Conservation (phyloP, 352 stramenopile species). For the Pythium aquatile region DNA sequence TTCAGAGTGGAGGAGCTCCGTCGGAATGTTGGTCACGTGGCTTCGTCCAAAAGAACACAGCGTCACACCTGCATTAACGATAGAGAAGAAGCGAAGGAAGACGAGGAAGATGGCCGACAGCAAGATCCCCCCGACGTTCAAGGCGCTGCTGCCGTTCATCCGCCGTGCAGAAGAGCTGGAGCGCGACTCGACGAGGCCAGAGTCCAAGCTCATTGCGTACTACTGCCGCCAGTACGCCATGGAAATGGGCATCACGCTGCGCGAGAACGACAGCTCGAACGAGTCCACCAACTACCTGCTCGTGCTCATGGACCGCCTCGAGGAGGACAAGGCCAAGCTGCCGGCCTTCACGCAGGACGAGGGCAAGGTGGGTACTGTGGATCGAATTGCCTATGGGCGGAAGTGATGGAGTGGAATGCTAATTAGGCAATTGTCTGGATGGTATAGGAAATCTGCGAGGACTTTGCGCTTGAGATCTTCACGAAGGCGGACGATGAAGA, state of each 20-base stretch:
- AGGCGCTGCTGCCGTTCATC: conserved; percentile 93
- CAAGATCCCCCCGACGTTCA: conserved; percentile 92
- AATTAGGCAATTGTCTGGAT: not conserved
- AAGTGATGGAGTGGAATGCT: not conserved
- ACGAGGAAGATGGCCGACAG: conserved; percentile 45
- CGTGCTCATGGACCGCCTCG: conserved; percentile 88
- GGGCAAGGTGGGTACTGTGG: conserved; percentile 58
- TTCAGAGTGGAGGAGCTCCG: conserved; percentile 14
- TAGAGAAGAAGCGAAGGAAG: conserved; percentile 14
- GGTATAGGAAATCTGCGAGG: conserved; percentile 73
- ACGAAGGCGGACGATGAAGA: conserved; percentile 94
- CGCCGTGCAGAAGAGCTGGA: conserved; percentile 95
- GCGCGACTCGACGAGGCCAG: conserved; percentile 80
- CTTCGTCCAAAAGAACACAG: not conserved
- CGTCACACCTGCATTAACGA: not conserved
- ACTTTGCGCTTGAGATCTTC: conserved; percentile 93
- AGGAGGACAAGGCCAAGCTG: conserved; percentile 91
- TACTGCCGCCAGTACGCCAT: conserved; percentile 90
- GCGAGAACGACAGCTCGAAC: conserved; percentile 70
- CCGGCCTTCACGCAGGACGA: conserved; percentile 90
- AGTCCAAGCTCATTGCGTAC: conserved; percentile 95
- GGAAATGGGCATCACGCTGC: conserved; percentile 87
- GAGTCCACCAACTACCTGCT: conserved; percentile 89
- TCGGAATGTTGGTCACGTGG: conserved; percentile 29
- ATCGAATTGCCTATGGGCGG: no score